Conservation (phyloP, 179 eudicot species). For the Beta lomatogona region DNA sequence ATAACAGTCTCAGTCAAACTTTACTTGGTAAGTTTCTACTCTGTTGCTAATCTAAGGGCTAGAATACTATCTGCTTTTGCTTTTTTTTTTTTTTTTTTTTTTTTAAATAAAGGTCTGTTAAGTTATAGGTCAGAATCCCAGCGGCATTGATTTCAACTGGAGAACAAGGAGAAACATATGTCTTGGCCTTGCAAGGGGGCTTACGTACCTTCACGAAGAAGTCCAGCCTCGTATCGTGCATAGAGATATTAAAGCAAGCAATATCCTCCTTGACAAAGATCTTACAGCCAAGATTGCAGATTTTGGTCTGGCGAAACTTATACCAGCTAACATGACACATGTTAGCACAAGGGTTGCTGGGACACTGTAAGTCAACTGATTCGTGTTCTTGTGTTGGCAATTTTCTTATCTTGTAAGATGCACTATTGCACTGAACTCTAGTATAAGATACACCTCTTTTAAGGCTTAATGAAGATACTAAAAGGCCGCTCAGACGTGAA, state of each 20-base stretch:
- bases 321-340: conserved; percentile 66
- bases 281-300: conserved; percentile 77
- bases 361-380: conserved; percentile 64
- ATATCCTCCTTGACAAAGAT: conserved; percentile 80
- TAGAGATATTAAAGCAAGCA: conserved; percentile 91
- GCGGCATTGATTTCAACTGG: conserved; percentile 59
- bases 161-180: conserved; percentile 53
- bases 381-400: neutral
- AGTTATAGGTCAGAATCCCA: conserved; percentile 46
- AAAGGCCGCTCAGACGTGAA: neutral
- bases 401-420: neutral
- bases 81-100: neutral
- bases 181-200: conserved; percentile 77
- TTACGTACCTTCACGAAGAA: conserved; percentile 83
- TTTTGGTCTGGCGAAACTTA: conserved; percentile 95
- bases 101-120: conserved; percentile 10
- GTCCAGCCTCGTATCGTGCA: conserved; percentile 74
- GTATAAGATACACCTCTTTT: neutral
- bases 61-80: conserved; percentile 7
- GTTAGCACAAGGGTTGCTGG: conserved; percentile 92
- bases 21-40: conserved; percentile 48
- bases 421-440: conserved; percentile 2
- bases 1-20: conserved; percentile 57
- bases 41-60: conserved; percentile 1
- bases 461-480: neutral